These are phyloP conservation scores for Tuber microsphaerosporum DNA, from an alignment of 495 filamentous ascomycete species.

Conservation along the genomic window DNA sequence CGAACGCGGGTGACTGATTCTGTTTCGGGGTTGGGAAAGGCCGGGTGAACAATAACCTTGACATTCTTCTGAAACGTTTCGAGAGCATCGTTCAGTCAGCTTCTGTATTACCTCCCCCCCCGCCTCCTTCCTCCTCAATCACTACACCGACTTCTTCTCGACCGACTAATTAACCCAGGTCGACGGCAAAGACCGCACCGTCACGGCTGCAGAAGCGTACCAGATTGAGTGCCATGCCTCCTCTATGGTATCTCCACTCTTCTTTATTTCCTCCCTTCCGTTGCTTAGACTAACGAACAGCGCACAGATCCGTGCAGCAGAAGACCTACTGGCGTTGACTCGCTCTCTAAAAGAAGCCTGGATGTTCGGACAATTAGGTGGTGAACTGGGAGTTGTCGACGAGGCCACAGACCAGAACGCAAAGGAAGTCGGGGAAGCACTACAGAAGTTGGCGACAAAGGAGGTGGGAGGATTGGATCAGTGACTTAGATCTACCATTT, in stretches of 20 bases:
- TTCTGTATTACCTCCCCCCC: slow-evolving; percentile 43
- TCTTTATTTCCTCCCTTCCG: not conserved
- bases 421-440: slow-evolving; percentile 48
- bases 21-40: slow-evolving; percentile 41
- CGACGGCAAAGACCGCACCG: slow-evolving; percentile 43
- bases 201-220: slow-evolving; percentile 54
- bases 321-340: slow-evolving; percentile 59
- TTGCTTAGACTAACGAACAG: not conserved
- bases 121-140: not conserved
- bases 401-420: slow-evolving; percentile 48
- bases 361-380: slow-evolving; percentile 65
- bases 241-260: slow-evolving; percentile 48
- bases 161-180: slow-evolving; percentile 38
- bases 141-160: not conserved
- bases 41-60: slow-evolving; percentile 51
- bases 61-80: slow-evolving; percentile 55
- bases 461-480: slow-evolving; percentile 43
- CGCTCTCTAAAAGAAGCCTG: slow-evolving; percentile 65
- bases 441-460: slow-evolving; percentile 49
- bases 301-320: slow-evolving; percentile 55
- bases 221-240: slow-evolving; percentile 60
- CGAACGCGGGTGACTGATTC: slow-evolving; percentile 7
- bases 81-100: slow-evolving; percentile 56
- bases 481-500: not conserved
- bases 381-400: slow-evolving; percentile 48